phyloP scores from a whole-genome alignment of 2,329 filamentous ascomycete genomes.

The Sclerotinia glacialis region DNA sequence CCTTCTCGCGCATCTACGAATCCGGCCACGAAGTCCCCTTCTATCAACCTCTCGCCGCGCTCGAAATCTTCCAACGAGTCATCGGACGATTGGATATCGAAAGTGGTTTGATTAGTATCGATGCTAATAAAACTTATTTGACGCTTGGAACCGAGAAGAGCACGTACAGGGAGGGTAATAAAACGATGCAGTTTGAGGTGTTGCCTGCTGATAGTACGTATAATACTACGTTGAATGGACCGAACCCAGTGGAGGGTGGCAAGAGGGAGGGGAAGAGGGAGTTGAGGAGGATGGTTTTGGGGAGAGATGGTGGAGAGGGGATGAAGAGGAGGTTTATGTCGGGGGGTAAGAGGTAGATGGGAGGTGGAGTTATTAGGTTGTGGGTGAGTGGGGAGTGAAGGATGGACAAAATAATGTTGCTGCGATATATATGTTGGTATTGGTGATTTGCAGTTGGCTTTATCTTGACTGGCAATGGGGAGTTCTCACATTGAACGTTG shows the following conservation, averaged over 20 bases:
- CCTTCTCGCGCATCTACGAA: slow-evolving; percentile 63
- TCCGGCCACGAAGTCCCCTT: slow-evolving; percentile 58
- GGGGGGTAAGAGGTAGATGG: neutral
- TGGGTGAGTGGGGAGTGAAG: neutral
- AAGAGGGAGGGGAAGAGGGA: neutral
- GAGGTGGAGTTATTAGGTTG: neutral
- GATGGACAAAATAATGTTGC: neutral
- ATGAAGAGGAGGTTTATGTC: slow-evolving; percentile 10
- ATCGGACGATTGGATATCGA: slow-evolving; percentile 50
- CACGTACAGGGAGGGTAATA: slow-evolving; percentile 34
- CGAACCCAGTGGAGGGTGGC: slow-evolving; percentile 35
- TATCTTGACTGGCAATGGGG: no score
- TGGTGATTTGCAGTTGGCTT: no score
- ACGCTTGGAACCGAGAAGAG: slow-evolving; percentile 31
- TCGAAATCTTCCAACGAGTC: slow-evolving; percentile 51
- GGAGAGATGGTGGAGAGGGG: slow-evolving; percentile 4
- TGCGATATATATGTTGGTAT: neutral
- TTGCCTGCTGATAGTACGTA: slow-evolving; percentile 47
- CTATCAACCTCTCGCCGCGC: slow-evolving; percentile 52
- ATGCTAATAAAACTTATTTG: slow-evolving; percentile 27
- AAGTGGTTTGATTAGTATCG: slow-evolving; percentile 50
- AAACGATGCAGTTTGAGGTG: slow-evolving; percentile 45
- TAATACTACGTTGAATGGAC: slow-evolving; percentile 45
- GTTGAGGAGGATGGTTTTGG: slow-evolving; percentile 21
- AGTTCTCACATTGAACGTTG: no score